Conservation (phyloP, 2,329 filamentous ascomycete species). For the Pseudogymnoascus sp. region DNA sequence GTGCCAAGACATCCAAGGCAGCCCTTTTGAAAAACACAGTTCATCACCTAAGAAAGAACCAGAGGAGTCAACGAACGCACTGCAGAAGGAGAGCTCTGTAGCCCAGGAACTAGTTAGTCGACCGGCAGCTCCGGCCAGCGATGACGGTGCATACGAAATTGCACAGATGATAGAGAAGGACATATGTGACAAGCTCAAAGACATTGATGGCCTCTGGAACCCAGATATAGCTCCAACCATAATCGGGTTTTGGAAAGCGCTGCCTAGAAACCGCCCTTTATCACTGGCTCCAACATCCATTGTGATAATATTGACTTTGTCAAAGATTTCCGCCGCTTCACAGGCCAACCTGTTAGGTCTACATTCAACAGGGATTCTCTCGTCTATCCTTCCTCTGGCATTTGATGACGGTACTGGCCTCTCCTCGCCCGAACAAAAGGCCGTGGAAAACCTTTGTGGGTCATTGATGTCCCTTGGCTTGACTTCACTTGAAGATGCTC, state of each 20-base stretch:
- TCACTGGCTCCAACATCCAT: conserved; percentile 47
- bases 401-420: conserved; percentile 46
- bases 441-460: conserved; percentile 59
- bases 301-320: conserved; percentile 43
- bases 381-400: conserved; percentile 53
- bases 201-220: conserved; percentile 46
- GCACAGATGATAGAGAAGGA: conserved; percentile 25
- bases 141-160: conserved; percentile 18
- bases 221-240: conserved; percentile 55
- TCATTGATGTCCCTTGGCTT: conserved; percentile 67
- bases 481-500: conserved; percentile 71
- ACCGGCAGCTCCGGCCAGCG: neutral
- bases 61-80: neutral
- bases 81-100: neutral
- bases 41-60: neutral
- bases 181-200: conserved; percentile 41
- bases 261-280: conserved; percentile 40
- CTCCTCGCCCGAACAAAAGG: conserved; percentile 44
- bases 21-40: neutral
- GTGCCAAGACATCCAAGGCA: conserved; percentile 41
- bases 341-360: conserved; percentile 61
- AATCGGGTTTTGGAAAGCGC: conserved; percentile 54
- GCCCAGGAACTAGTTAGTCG: neutral
- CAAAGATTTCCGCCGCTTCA: conserved; percentile 49
- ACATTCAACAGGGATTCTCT: conserved; percentile 64